These are phyloP conservation scores for Lyophyllum atratum DNA, from an alignment of 768 basidiomycete genomes.

Conservation along the genomic window DNA sequence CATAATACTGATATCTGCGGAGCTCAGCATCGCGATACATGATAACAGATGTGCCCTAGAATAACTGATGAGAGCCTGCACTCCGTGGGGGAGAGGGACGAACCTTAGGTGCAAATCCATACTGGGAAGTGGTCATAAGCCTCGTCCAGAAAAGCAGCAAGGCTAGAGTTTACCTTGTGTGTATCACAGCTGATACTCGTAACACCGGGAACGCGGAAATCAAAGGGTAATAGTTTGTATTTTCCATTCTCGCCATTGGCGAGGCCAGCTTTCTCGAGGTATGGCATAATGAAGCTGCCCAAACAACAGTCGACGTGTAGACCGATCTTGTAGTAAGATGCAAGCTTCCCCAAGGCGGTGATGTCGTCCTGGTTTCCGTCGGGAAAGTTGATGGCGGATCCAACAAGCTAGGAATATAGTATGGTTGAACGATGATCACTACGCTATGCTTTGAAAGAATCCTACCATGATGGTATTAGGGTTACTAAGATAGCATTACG, in stretches of 20 bases:
- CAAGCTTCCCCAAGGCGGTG: slow-evolving; percentile 71
- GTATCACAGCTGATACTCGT: slow-evolving; percentile 96
- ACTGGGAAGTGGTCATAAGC: slow-evolving; percentile 43
- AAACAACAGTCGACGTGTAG: slow-evolving; percentile 96
- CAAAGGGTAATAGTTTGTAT: slow-evolving; percentile 72
- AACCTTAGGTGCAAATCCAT: slow-evolving; percentile 94
- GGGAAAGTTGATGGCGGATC: slow-evolving; percentile 84
- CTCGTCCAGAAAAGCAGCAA: neutral
- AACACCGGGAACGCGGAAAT: slow-evolving; percentile 89
- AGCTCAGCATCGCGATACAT: slow-evolving; percentile 88
- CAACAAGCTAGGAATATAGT: slow-evolving; percentile 60
- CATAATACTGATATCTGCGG: slow-evolving; percentile 83
- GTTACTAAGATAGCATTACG: slow-evolving; percentile 53
- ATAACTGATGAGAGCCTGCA: neutral
- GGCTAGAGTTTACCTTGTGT: slow-evolving; percentile 66
- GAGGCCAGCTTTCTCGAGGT: slow-evolving; percentile 79
- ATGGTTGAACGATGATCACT: neutral
- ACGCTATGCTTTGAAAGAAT: neutral
- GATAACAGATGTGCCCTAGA: slow-evolving; percentile 86
- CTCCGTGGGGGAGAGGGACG: slow-evolving; percentile 9
- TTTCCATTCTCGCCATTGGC: slow-evolving; percentile 55
- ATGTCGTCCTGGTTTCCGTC: slow-evolving; percentile 91
- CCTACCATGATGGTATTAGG: slow-evolving; percentile 84
- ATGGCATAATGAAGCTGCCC: slow-evolving; percentile 93
- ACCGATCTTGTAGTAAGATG: slow-evolving; percentile 73